Conservation (phyloP, 1,284 basidiomycete genomes). For the Sanghuangporus weigelae region DNA sequence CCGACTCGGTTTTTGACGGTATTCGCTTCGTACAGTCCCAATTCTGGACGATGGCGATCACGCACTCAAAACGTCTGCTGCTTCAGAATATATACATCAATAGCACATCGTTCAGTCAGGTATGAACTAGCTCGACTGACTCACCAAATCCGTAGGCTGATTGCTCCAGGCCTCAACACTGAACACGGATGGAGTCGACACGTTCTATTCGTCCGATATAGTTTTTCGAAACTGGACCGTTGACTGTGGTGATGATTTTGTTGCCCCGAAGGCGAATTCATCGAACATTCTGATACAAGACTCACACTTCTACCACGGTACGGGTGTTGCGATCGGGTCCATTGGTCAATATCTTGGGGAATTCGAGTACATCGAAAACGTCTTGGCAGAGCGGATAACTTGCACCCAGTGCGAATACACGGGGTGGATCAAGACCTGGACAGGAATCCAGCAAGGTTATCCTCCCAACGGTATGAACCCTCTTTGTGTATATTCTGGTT, state of each 20-base stretch:
- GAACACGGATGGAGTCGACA: conserved; percentile 33
- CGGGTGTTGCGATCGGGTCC: conserved; percentile 30
- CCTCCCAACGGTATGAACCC: conserved; percentile 27
- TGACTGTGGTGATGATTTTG: conserved; percentile 28
- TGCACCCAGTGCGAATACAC: conserved; percentile 23
- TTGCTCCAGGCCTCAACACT: conserved; percentile 23
- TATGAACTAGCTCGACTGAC: conserved; percentile 18
- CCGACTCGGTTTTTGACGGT: conserved; percentile 25
- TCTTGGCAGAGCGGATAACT: conserved; percentile 25
- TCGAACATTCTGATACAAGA: conserved; percentile 33
- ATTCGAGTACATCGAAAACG: conserved; percentile 31
- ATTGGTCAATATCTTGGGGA: conserved; percentile 26
- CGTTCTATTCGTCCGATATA: conserved; percentile 29
- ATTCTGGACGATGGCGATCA: conserved; percentile 34
- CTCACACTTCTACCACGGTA: conserved; percentile 27
- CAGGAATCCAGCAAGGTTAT: conserved; percentile 27
- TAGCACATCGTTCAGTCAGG: conserved; percentile 26
- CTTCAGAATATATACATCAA: conserved; percentile 31
- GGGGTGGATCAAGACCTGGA: conserved; percentile 29
- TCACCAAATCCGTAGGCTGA: neutral
- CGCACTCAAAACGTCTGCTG: conserved; percentile 26
- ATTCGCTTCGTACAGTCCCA: conserved; percentile 32
- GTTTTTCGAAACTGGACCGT: conserved; percentile 30
- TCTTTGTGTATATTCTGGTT: neutral
- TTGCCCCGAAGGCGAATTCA: conserved; percentile 32